Base-by-base conservation (phyloP, 176 grass and related monocot species). In the Pharus latifolius region DNA sequence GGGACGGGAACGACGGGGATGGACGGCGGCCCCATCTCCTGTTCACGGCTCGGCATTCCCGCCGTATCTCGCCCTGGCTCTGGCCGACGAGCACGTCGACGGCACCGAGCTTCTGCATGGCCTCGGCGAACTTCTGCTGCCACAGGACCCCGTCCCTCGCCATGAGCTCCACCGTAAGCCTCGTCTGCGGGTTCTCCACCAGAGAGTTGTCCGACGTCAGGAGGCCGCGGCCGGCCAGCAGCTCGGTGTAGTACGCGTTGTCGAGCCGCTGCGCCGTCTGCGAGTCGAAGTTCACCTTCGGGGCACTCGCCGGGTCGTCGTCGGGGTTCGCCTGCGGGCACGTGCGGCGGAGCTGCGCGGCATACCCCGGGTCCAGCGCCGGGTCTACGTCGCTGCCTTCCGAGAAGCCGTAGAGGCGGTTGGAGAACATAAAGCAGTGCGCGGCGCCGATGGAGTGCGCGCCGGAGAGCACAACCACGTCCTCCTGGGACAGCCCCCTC, bases 381-480 rank as follows among this genome's bases (percentile, higher is more conserved):
- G 79, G 49, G 62, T 78, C 85, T 0, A 78, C 11, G 6, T 67
- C 59, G 26, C 22, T 17, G 1, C 3, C 18, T 1, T 28, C 4
- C 47, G 85, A 78, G 85, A 88, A 87, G 67, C 56, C 49, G 74
- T 74, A 75, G n/a, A 88, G 29, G 37, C 84, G 79, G 37, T 88
- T 78, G 69, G 54, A 27, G 82, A 89, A 82, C 58, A 67, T 67
- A 54, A 73, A 63, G 67, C 87, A 89, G 62, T 89, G 87, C 3
- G 82, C 87, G 47, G 77, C 68, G 22, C 87, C 87, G 67, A 89
- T 81, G 82, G 87, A 89, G 78, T 89, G 82, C 26, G 77, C 87
- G 7, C 87, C 87, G 27, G 77, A 73, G 3, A 89, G 87, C 29
- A 77, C 25, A 24, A 89, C 78, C 2, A 85, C 64, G 56, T 89